Base-by-base conservation (phyloP, 306 rosid genomes). In the Castanospermum australe region DNA sequence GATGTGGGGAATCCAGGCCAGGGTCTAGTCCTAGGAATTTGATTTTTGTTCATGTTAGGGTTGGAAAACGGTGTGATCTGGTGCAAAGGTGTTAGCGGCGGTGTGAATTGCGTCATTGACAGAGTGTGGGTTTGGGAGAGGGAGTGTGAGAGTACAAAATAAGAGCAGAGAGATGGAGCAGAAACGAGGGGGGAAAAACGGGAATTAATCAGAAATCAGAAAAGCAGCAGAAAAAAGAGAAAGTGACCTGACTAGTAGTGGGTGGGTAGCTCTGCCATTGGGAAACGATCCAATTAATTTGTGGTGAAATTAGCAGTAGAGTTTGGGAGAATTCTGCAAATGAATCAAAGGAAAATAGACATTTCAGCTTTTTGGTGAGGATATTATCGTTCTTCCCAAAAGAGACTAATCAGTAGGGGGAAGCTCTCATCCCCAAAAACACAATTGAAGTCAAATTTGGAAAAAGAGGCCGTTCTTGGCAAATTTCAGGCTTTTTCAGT, bases 1-100 rank as follows among this genome's bases (percentile, higher is more conserved):
- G 97, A 80, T 41, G 97, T 83, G 11, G 95, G 91, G 69, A 94
- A 88, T 0, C 89, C 89, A 12, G 97, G 88, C 97, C 99, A 91
- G n/a, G 95, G 92, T 18, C 84, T 84, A 0, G 82, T 74, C 13
- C 79, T 86, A 28, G 74, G 85, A 1, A 85, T 75, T 74, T 89
- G 91, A 73, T 85, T 89, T 57, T 87, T 88, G 91, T 85, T 93
- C 95, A 91, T 94, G 42, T 80, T 52, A 42, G 79, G 78, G 74
- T 84, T 85, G 12, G 90, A 61, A 66, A 84, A 85, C 3, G 82
- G 66, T 44, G 75, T 60, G 59, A 60, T 85, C 84, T 84, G 90
- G 87, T 85, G 97, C 25, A 91, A 41, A 32, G 75, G 32, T 33
- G 83, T 81, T 5, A 67, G 78, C 3, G 75, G 81, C 8, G 79